Percentiles rank a stretch among this genome's conserved stretches.
These are phyloP conservation scores for Lichtheimia hyalospora DNA, from an alignment of 371 early-diverging fungal genomes.

Conservation along the genomic window DNA sequence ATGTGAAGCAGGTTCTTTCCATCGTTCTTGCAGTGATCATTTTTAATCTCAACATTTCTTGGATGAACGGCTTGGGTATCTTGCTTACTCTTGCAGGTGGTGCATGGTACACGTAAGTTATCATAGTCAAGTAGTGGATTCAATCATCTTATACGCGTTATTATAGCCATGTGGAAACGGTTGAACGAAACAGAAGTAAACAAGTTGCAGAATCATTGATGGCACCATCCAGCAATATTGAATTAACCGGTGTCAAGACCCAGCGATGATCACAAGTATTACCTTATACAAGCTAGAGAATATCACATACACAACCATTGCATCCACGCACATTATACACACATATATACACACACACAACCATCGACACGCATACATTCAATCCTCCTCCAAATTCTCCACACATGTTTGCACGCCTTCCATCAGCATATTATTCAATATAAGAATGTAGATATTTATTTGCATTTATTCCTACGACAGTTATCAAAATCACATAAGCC, in stretches of 20 bases:
- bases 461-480: too few relatives aligned
- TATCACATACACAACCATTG: too few relatives aligned
- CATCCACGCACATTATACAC: too few relatives aligned
- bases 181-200: conserved; percentile 13
- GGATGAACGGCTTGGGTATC: conserved; percentile 73
- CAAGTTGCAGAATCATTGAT: not conserved
- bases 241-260: conserved; percentile 10
- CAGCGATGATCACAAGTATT: conserved; percentile 2
- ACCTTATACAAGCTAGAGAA: not conserved
- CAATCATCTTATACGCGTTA: too few relatives aligned
- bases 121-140: not conserved
- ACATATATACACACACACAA: too few relatives aligned
- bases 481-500: too few relatives aligned
- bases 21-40: conserved; percentile 77
- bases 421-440: too few relatives aligned
- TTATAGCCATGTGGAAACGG: conserved; percentile 12
- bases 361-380: too few relatives aligned
- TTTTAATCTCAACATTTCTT: conserved; percentile 67
- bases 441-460: too few relatives aligned
- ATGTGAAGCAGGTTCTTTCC: conserved; percentile 85
- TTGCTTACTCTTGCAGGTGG: conserved; percentile 79
- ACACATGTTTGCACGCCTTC: too few relatives aligned
- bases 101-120: conserved; percentile 52
- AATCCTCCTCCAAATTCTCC: too few relatives aligned
- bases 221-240: not conserved